These are phyloP conservation scores for Plasmodium reichenowi DNA, from an alignment of 169 alveolate genomes.

Conservation along the genomic window DNA sequence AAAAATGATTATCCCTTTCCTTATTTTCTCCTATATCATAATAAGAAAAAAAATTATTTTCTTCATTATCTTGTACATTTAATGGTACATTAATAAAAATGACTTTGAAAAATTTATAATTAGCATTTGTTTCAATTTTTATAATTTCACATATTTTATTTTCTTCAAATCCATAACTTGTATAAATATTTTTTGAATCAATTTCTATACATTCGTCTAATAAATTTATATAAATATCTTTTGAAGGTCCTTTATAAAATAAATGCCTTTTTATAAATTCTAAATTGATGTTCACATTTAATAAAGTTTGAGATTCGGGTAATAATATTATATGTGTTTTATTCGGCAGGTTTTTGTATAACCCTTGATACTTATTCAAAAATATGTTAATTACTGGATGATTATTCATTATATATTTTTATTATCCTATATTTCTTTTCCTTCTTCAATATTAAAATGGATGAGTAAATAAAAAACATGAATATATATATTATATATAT, in stretches of 20 bases:
- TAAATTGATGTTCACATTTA: constrained; percentile 44
- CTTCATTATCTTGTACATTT: constrained; percentile 28
- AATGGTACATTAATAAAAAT: constrained; percentile 54
- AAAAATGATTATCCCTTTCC: neutral
- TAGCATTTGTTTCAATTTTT: constrained; percentile 63
- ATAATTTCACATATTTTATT: constrained; percentile 67
- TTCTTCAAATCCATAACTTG: constrained; percentile 69
- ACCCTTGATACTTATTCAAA: constrained; percentile 26
- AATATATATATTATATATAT: too few species aligned
- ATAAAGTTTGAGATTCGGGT: constrained; percentile 58
- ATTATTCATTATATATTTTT: neutral
- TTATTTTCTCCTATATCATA: constrained; percentile 12
- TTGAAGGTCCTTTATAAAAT: constrained; percentile 60
- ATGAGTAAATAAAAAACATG: too few species aligned
- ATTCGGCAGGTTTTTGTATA: constrained; percentile 24
- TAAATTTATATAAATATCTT: constrained; percentile 55
- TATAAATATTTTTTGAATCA: constrained; percentile 31
- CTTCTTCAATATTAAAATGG: neutral
- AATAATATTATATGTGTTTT: constrained; percentile 54
- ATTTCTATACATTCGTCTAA: constrained; percentile 68
- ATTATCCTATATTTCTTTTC: constrained; percentile 2
- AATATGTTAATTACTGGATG: constrained; percentile 73
- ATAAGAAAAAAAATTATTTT: neutral
- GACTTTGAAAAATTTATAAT: constrained; percentile 59
- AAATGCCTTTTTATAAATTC: constrained; percentile 59